Evolutionary conservation across 2,329 filamentous ascomycete genomes (phyloP).

Genomic region (Xylariales sp.): DNA sequence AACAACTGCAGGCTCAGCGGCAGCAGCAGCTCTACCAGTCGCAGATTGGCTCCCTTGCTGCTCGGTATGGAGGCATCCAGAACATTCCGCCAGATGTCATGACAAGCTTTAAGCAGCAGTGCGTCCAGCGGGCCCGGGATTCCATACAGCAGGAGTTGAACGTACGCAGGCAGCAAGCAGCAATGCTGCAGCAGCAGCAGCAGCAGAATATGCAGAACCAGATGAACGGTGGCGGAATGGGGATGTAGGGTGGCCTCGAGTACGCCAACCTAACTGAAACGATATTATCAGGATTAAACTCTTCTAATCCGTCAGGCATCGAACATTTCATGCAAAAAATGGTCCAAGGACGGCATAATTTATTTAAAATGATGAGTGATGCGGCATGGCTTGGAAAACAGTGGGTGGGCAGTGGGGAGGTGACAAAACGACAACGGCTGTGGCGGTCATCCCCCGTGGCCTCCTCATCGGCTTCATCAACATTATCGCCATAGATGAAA

Average conservation of each 20-base stretch:
- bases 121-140: slow-evolving; percentile 31
- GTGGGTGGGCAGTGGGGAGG: neutral
- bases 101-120: slow-evolving; percentile 39
- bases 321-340: slow-evolving; percentile 10
- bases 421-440: neutral
- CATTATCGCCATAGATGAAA: too few relatives aligned
- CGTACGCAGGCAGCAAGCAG: slow-evolving; percentile 18
- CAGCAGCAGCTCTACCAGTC: slow-evolving; percentile 33
- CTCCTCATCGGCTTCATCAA: too few relatives aligned
- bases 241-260: slow-evolving; percentile 13
- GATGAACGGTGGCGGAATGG: slow-evolving; percentile 41
- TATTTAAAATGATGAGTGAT: neutral
- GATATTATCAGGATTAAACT: too few relatives aligned
- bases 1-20: slow-evolving; percentile 28
- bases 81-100: slow-evolving; percentile 42
- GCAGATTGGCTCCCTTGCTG: slow-evolving; percentile 27
- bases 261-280: neutral
- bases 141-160: slow-evolving; percentile 15
- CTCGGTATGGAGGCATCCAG: slow-evolving; percentile 35
- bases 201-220: slow-evolving; percentile 34
- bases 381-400: neutral
- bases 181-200: slow-evolving; percentile 33
- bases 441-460: neutral
- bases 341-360: neutral
- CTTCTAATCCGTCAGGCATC: too few relatives aligned